These are phyloP conservation scores for Pharus latifolius DNA, from an alignment of 176 grass and related monocot species.

Conservation along the genomic window DNA sequence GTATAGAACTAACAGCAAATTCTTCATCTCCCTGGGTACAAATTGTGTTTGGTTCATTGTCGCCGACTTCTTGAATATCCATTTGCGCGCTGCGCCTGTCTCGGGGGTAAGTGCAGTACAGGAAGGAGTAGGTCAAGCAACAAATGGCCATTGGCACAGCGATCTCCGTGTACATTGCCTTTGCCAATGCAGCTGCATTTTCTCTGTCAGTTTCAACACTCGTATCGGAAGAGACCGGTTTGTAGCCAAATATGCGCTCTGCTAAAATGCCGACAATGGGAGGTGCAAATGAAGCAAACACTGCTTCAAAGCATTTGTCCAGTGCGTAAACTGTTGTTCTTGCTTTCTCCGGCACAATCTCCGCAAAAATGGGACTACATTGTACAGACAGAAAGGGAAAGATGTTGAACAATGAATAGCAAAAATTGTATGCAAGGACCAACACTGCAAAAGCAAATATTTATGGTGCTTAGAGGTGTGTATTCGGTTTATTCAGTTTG, in stretches of 20 bases:
- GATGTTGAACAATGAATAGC: background rate
- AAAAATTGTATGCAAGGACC: background rate
- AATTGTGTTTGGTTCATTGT: background rate
- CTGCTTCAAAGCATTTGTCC: conserved; percentile 44
- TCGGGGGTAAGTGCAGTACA: conserved; percentile 48
- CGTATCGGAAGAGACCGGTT: conserved; percentile 20
- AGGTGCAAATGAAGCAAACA: conserved; percentile 49
- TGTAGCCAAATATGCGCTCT: conserved; percentile 38
- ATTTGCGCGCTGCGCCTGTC: conserved; percentile 31
- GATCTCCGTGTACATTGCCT: conserved; percentile 48
- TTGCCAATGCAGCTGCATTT: conserved; percentile 35
- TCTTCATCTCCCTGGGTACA: conserved; percentile 7
- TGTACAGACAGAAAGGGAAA: background rate
- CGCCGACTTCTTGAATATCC: conserved; percentile 1
- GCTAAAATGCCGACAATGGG: conserved; percentile 46
- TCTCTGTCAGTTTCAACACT: conserved; percentile 33
- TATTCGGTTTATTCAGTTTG: too few species aligned
- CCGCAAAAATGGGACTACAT: conserved; percentile 52
- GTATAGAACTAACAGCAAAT: background rate
- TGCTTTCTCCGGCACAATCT: conserved; percentile 53
- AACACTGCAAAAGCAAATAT: background rate
- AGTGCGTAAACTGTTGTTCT: conserved; percentile 54
- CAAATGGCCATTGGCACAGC: conserved; percentile 62
- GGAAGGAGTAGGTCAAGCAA: conserved; percentile 39
- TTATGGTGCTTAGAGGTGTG: background rate